Conservation (phyloP, 169 alveolate species). For the Cryptosporidium ubiquitum region DNA sequence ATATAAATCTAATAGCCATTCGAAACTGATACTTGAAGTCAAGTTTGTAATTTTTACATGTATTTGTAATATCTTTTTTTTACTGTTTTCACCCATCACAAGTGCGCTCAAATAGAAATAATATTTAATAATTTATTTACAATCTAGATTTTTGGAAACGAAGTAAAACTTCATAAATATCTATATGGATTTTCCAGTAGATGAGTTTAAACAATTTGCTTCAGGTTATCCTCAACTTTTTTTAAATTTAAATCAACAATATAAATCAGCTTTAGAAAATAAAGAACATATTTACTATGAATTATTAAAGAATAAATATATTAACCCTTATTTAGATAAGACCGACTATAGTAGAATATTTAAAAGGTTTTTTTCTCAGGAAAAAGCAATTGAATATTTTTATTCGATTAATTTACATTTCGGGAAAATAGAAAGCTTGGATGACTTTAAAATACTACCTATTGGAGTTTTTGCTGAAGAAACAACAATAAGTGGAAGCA, state of each 20-base stretch:
- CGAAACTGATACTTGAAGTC: not conserved
- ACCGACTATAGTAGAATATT: not conserved
- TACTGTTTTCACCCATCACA: not conserved
- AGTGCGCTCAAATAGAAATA: not conserved
- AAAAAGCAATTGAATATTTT: constrained; percentile 42
- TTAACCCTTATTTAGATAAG: not conserved
- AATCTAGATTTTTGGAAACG: no score
- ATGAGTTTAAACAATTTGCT: not conserved
- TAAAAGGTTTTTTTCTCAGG: constrained; percentile 29
- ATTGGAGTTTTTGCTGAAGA: constrained; percentile 62
- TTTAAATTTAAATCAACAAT: not conserved
- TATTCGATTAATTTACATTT: constrained; percentile 16
- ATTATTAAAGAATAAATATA: constrained; percentile 3
- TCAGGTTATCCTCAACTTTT: not conserved
- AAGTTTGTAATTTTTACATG: not conserved
- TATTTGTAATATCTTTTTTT: not conserved
- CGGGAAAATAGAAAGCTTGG: not conserved
- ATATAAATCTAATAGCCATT: not conserved
- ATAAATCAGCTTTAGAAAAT: not conserved
- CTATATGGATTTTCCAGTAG: not conserved
- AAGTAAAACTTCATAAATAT: not conserved
- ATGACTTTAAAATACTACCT: constrained; percentile 3
- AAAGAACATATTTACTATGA: constrained; percentile 39
- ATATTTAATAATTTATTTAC: no score
- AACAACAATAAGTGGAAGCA: constrained; percentile 5